A percentile compares a stretch with the other conserved stretches of the same genome.
These are phyloP conservation scores for Aspergillus sp. DNA, from an alignment of 2,329 filamentous ascomycete genomes.

Conservation along the genomic window DNA sequence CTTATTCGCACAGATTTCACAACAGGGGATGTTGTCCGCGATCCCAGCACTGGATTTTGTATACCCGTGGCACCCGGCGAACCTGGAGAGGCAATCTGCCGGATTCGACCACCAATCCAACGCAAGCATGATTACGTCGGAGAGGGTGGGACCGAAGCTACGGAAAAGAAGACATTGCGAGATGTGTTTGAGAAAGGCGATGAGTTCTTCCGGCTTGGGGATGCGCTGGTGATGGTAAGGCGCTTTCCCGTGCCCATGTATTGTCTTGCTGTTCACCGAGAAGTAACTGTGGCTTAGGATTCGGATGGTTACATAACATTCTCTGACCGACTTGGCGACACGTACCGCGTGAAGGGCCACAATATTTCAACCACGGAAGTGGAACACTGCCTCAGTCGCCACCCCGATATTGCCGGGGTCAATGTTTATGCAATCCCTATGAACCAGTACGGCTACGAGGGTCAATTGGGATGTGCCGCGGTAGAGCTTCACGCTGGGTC, in stretches of 20 bases:
- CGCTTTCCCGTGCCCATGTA: background rate
- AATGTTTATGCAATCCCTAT: slow-evolving; percentile 20
- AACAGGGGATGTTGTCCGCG: background rate
- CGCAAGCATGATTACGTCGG: slow-evolving; percentile 1
- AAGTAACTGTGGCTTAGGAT: background rate
- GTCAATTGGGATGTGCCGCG: slow-evolving; percentile 1
- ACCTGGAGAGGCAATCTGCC: background rate
- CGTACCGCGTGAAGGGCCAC: slow-evolving; percentile 2
- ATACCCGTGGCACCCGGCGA: background rate
- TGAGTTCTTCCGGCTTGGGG: slow-evolving; percentile 3
- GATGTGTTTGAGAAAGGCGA: slow-evolving; percentile 1
- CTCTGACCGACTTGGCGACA: slow-evolving; percentile 3
- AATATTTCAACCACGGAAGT: slow-evolving; percentile 7
- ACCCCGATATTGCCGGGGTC: slow-evolving; percentile 15
- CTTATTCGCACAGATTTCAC: background rate
- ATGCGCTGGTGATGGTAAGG: slow-evolving; percentile 2
- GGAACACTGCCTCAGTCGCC: slow-evolving; percentile 14
- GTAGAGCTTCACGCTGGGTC: background rate
- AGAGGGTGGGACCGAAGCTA: background rate
- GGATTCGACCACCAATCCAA: slow-evolving; percentile 2
- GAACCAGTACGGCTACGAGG: slow-evolving; percentile 16
- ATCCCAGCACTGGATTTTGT: background rate
- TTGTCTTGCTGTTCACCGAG: background rate
- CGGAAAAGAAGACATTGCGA: slow-evolving; percentile 2
- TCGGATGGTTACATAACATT: background rate